These are phyloP conservation scores for Curvularia hawaiiensis DNA, from an alignment of 2,329 filamentous ascomycete species.

Conservation along the genomic window DNA sequence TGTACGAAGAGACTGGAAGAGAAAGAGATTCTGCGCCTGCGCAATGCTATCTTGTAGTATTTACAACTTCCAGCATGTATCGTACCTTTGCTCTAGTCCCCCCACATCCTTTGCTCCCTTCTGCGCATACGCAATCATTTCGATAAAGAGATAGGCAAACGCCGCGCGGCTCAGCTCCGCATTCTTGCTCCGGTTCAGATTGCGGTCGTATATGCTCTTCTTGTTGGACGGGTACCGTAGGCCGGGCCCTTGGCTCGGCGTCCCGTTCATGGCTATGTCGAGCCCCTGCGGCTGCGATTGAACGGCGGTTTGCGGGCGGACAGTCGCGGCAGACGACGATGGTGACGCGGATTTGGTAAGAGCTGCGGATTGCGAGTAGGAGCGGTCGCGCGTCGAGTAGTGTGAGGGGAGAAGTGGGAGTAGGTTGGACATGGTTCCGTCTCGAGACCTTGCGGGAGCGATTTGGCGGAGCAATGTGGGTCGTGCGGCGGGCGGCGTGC, in stretches of 20 bases:
- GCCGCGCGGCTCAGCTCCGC: slow-evolving; percentile 89
- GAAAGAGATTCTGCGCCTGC: not conserved
- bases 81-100: slow-evolving; percentile 87
- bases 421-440: slow-evolving; percentile 27
- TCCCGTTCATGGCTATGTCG: slow-evolving; percentile 33
- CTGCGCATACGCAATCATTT: slow-evolving; percentile 97
- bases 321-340: slow-evolving; percentile 11
- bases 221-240: slow-evolving; percentile 89
- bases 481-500: slow-evolving; percentile 14
- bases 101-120: slow-evolving; percentile 87
- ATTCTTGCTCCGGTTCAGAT: slow-evolving; percentile 86
- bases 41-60: not conserved
- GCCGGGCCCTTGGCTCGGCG: slow-evolving; percentile 49
- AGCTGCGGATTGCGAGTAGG: slow-evolving; percentile 10
- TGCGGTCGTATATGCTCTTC: slow-evolving; percentile 97
- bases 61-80: not conserved
- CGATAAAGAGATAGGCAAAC: slow-evolving; percentile 94
- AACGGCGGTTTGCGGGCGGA: slow-evolving; percentile 5
- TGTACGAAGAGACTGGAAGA: not conserved
- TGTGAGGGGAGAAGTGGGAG: slow-evolving; percentile 25
- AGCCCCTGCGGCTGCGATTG: slow-evolving; percentile 19
- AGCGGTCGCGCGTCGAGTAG: slow-evolving; percentile 17
- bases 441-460: slow-evolving; percentile 14
- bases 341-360: slow-evolving; percentile 6
- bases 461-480: slow-evolving; percentile 28